These are phyloP conservation scores for Emergomyces pasteurianus DNA, from an alignment of 2,329 filamentous ascomycete species.

Conservation along the genomic window DNA sequence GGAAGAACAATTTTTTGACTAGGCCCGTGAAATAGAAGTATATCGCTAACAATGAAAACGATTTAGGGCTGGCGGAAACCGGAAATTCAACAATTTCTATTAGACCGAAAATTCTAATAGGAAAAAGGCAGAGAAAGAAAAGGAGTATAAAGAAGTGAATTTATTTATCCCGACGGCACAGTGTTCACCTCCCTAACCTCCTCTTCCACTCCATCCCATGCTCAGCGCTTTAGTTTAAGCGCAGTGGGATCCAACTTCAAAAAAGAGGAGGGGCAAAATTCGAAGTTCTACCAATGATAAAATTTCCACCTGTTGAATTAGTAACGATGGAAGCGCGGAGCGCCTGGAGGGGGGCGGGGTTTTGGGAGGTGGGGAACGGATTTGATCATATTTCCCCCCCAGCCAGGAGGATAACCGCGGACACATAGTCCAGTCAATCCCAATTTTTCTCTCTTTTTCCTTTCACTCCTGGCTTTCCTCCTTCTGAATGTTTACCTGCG, in stretches of 20 bases:
- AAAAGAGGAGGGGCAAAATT: not conserved
- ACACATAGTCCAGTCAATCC: no score
- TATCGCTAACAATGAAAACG: not conserved
- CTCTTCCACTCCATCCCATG: not conserved
- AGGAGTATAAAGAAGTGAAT: slow-evolving; percentile 8
- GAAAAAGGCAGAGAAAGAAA: slow-evolving; percentile 5
- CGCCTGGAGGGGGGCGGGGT: no score
- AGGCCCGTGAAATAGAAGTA: not conserved
- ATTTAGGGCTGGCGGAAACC: slow-evolving; percentile 39
- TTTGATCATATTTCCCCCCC: no score
- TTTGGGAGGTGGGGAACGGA: not conserved
- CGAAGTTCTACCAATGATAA: not conserved
- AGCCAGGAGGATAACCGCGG: no score
- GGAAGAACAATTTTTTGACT: not conserved
- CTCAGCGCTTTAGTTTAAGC: not conserved
- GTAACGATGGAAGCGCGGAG: not conserved
- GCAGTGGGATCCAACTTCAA: not conserved
- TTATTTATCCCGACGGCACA: not conserved
- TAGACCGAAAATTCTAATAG: slow-evolving; percentile 33
- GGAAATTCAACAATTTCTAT: slow-evolving; percentile 38
- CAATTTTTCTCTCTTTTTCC: no score
- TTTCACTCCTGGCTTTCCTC: no score
- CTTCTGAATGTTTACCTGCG: no score
- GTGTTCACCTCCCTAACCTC: not conserved
- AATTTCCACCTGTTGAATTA: not conserved